Percentiles rank a stretch among this genome's conserved stretches.
Conservation (phyloP, 208 protist genomes). For the Leishmania turanica region DNA sequence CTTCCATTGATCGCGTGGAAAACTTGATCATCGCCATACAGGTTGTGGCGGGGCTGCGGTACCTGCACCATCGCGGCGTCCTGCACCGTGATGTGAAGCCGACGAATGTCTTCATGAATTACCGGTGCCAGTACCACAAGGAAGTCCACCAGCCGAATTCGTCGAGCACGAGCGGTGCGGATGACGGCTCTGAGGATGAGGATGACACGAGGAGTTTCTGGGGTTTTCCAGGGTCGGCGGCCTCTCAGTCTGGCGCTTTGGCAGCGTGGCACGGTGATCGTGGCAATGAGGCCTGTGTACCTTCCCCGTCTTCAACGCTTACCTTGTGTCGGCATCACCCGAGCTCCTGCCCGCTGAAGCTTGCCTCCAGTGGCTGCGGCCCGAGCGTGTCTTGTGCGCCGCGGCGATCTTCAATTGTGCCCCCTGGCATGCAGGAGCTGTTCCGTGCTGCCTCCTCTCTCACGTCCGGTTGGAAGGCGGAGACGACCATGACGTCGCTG, state of each 20-base stretch:
- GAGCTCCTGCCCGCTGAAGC: neutral
- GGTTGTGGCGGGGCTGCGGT: conserved; percentile 58
- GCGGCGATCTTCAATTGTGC: neutral
- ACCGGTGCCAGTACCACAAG: conserved; percentile 55
- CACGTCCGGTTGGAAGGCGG: neutral
- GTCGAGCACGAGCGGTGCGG: neutral
- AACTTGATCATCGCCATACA: conserved; percentile 83
- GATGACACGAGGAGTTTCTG: neutral
- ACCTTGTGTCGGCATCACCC: conserved; percentile 6
- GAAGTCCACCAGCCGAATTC: conserved; percentile 1
- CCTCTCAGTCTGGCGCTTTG: neutral
- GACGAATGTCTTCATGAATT: conserved; percentile 86
- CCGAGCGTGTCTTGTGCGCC: neutral
- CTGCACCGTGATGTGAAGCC: conserved; percentile 91
- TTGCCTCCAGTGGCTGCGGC: neutral
- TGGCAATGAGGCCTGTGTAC: neutral
- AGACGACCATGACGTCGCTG: neutral
- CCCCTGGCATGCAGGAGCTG: neutral
- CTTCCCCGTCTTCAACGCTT: neutral
- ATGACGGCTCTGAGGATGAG: neutral
- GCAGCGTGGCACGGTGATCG: neutral
- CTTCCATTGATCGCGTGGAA: conserved; percentile 59
- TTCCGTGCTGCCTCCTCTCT: neutral
- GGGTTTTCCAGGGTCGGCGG: neutral
- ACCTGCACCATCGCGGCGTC: conserved; percentile 66